These are phyloP conservation scores for Postia placenta DNA, from an alignment of 768 basidiomycete species.

Conservation along the genomic window DNA sequence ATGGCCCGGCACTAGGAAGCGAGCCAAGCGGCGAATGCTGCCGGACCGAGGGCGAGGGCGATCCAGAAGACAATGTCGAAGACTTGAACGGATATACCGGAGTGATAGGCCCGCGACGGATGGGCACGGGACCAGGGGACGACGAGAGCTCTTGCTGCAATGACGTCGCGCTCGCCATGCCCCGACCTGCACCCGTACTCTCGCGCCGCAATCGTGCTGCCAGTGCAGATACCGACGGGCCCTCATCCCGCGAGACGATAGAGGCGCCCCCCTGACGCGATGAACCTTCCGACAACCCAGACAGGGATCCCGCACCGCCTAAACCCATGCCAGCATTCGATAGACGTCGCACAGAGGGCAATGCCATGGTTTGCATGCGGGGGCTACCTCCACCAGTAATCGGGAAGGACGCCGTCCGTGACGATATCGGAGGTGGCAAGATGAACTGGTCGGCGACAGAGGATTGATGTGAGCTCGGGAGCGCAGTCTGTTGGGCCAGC, in stretches of 20 bases:
- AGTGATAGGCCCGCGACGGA: conserved; percentile 37
- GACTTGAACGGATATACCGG: conserved; percentile 45
- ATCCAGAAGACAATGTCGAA: conserved; percentile 42
- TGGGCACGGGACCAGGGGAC: conserved; percentile 34
- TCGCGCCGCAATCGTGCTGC: conserved; percentile 44
- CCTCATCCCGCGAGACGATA: conserved; percentile 32
- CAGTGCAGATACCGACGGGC: conserved; percentile 24
- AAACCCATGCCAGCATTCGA: conserved; percentile 23
- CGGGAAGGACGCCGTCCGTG: conserved; percentile 33
- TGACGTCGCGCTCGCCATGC: conserved; percentile 18
- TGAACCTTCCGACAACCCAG: conserved; percentile 35
- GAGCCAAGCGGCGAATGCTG: conserved; percentile 39
- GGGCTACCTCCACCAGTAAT: conserved; percentile 21
- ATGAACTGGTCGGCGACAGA: conserved; percentile 41
- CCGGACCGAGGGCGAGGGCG: conserved; percentile 42
- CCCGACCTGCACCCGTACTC: conserved; percentile 35
- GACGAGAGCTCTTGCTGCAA: conserved; percentile 9
- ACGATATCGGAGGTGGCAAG: conserved; percentile 26
- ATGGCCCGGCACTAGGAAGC: conserved; percentile 19
- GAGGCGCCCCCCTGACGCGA: conserved; percentile 33
- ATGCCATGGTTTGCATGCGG: conserved; percentile 27
- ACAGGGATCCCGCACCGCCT: conserved; percentile 24
- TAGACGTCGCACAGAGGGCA: conserved; percentile 30
- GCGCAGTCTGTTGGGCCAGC: conserved; percentile 33
- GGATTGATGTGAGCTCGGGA: conserved; percentile 41